Percentiles rank a stretch among this genome's conserved stretches.
Conservation (phyloP, 2,329 filamentous ascomycete species). For the Fusarium agapanthi region DNA sequence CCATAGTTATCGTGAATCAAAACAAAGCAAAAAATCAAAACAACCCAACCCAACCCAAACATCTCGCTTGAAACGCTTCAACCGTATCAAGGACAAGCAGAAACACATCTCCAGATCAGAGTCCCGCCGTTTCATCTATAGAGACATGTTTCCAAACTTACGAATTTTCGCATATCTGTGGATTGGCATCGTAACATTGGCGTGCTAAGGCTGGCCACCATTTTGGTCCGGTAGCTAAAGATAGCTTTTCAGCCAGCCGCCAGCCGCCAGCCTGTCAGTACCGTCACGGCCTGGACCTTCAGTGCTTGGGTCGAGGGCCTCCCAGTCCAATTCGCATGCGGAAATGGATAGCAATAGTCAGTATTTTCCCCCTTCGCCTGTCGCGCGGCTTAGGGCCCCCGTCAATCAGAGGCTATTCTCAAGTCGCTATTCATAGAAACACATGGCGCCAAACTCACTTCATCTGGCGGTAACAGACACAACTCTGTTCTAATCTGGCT, state of each 20-base stretch:
- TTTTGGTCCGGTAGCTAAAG: conserved; percentile 18
- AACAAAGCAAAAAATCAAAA: not conserved
- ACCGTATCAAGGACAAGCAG: not conserved
- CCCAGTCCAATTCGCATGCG: not conserved
- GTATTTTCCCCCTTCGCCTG: not conserved
- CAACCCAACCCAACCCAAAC: not conserved
- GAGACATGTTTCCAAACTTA: conserved; percentile 1
- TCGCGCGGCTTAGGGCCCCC: not conserved
- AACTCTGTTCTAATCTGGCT: not conserved
- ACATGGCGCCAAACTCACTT: not conserved
- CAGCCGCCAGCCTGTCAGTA: not conserved
- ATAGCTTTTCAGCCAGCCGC: conserved; percentile 15
- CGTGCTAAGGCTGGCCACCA: not conserved
- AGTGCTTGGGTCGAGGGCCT: not conserved
- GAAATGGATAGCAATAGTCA: not conserved
- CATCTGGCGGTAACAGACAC: not conserved
- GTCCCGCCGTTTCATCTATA: not conserved
- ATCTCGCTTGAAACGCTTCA: not conserved
- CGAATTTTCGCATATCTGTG: not conserved
- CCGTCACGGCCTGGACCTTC: not conserved
- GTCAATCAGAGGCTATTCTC: not conserved
- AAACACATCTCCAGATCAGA: not conserved
- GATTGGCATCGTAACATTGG: not conserved
- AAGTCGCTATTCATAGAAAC: conserved; percentile 3
- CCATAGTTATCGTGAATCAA: not conserved